These are phyloP conservation scores for Psidium guajava DNA, from an alignment of 345 rosid species.

Conservation along the genomic window DNA sequence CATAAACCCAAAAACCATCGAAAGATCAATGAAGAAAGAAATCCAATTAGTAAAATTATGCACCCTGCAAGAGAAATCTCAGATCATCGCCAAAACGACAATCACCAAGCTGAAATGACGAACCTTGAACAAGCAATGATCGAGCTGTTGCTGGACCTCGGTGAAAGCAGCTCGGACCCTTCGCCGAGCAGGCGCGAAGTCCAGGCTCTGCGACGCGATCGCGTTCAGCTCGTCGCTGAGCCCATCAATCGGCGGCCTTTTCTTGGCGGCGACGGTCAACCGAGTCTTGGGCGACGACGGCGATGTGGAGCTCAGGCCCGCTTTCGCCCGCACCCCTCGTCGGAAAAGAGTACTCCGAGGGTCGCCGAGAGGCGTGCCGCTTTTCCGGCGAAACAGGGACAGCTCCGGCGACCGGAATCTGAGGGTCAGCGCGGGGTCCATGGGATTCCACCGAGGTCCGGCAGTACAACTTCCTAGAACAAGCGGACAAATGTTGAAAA, in stretches of 20 bases:
- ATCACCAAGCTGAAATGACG: neutral
- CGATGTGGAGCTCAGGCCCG: neutral
- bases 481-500: neutral
- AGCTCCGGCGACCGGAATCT: slow-evolving; percentile 5
- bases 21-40: neutral
- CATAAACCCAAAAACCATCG: neutral
- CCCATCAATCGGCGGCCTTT: slow-evolving; percentile 30
- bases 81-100: neutral
- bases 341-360: slow-evolving; percentile 1
- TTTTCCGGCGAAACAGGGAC: slow-evolving; percentile 3
- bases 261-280: slow-evolving; percentile 4
- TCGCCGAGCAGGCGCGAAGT: slow-evolving; percentile 65
- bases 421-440: slow-evolving; percentile 18
- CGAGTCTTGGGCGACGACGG: neutral
- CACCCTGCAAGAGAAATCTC: neutral
- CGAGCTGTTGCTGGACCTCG: slow-evolving; percentile 58
- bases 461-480: neutral
- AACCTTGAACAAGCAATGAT: slow-evolving; percentile 83
- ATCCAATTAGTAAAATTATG: neutral
- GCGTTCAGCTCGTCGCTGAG: slow-evolving; percentile 55
- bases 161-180: slow-evolving; percentile 60
- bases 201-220: slow-evolving; percentile 60
- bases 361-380: neutral
- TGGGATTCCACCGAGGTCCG: neutral
- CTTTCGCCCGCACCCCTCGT: neutral